A percentile compares a stretch with the other conserved stretches of the same genome.
Conservation (phyloP, 2,329 filamentous ascomycete species). For the Ophiosphaerella herpotricha region DNA sequence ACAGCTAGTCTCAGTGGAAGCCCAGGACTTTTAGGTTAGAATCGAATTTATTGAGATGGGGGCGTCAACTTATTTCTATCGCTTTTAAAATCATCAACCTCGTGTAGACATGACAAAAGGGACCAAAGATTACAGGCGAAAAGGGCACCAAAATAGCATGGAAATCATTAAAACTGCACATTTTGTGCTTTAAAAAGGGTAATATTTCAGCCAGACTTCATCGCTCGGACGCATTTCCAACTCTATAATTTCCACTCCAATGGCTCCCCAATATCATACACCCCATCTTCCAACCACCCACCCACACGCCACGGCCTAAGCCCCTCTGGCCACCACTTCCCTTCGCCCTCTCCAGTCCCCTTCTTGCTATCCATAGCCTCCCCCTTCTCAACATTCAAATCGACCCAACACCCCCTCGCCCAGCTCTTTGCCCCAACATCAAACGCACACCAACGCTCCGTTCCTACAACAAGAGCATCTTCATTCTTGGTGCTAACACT, state of each 20-base stretch:
- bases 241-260: constrained; percentile 32
- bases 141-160: no score
- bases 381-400: constrained; percentile 7
- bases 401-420: constrained; percentile 35
- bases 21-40: no score
- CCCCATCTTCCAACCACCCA: constrained; percentile 36
- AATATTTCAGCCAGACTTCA: no score
- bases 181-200: no score
- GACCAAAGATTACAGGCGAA: no score
- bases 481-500: constrained; percentile 24
- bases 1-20: no score
- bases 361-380: neutral
- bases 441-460: constrained; percentile 31
- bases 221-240: no score
- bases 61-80: no score
- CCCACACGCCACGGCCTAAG: constrained; percentile 31
- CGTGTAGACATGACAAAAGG: no score
- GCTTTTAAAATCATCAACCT: no score
- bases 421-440: constrained; percentile 21
- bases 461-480: constrained; percentile 25
- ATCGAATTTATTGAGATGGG: no score
- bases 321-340: constrained; percentile 27
- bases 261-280: constrained; percentile 25
- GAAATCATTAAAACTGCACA: no score
- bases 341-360: constrained; percentile 2